These are phyloP conservation scores for Candida pini DNA, from an alignment of 805 yeast genomes.

Conservation along the genomic window DNA sequence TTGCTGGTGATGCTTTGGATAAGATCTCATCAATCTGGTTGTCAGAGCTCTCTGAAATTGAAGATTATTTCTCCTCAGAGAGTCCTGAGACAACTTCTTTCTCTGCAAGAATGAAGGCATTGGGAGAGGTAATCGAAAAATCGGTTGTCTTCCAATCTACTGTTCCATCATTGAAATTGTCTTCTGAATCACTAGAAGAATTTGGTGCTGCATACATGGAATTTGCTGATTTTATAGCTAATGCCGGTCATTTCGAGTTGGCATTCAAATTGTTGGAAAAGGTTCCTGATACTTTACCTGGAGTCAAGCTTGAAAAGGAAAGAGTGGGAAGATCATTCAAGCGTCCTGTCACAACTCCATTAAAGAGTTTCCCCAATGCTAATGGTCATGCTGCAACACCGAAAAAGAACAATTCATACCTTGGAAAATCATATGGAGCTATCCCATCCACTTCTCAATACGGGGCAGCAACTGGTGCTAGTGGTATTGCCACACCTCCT, in stretches of 20 bases:
- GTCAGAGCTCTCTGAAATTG: constrained; percentile 50
- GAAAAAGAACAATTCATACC: neutral
- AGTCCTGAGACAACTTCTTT: constrained; percentile 56
- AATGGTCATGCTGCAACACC: neutral
- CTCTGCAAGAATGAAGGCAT: constrained; percentile 78
- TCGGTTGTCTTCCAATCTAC: constrained; percentile 66
- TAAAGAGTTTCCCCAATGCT: constrained; percentile 7
- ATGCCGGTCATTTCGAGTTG: constrained; percentile 77
- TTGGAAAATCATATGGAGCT: neutral
- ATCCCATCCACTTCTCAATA: neutral
- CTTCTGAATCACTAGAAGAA: constrained; percentile 41
- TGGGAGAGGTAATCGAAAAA: constrained; percentile 79
- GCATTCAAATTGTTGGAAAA: constrained; percentile 66
- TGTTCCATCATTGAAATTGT: constrained; percentile 32
- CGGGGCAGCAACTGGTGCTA: neutral
- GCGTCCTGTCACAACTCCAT: constrained; percentile 17
- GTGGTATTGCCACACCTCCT: neutral
- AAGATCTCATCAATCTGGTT: constrained; percentile 82
- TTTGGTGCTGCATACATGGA: constrained; percentile 67
- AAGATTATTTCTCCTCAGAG: constrained; percentile 37
- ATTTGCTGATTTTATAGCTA: constrained; percentile 73
- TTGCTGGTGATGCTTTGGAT: constrained; percentile 77
- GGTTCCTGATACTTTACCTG: constrained; percentile 70
- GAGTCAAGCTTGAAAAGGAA: constrained; percentile 66
- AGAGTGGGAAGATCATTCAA: constrained; percentile 65